Base-by-base conservation (phyloP, 805 yeast genomes). In the Nakazawaea sp. region DNA sequence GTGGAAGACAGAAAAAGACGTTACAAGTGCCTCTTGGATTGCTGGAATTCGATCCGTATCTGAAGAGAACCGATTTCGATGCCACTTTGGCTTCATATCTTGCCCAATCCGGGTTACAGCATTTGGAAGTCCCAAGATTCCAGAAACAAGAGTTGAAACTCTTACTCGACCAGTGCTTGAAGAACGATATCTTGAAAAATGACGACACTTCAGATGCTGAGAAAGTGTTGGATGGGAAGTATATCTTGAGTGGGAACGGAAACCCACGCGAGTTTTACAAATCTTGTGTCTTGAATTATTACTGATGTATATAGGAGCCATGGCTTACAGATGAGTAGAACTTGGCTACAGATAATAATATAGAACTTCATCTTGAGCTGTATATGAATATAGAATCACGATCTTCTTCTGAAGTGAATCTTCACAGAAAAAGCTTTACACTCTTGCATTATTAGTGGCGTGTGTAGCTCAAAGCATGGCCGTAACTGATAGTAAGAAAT, bases 181-280 rank as follows among this genome's bases (percentile, higher is more conserved):
- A 56, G 32, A 70, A 64, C 35, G 67, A 61, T 41, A 62, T 64
- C 34, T 59, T 59, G 34, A 62, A 66, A 37, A 46, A 52, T 11
- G 62, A 59, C 27, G 43, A 48, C 18, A 30, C 52, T 18, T 65
- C 63, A 13, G 59, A 58, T 39, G 52, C 73, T 34, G 58, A 65
- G 23, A 71, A 73, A 46, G 6, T 32, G 2, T 27, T 37, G 27
- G 13, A 37, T 16, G 40, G 40, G 20, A 72, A 70, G 50, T 78
- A 71, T 50, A 59, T 76, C 29, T 38, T 72, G 26, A 67, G 76
- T 44, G 86, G 86, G 25, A 76, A 74, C 49, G 88, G 88, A 46
- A 80, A 78, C 49, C 79, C 85, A 32, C 61, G 71, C 41, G 68
- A 66, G 35, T 51, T 77, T 25, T 46, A 72, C 37, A 68, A 64